Conservation (phyloP, 2,329 filamentous ascomycete genomes). For the Stemphylium beticola region DNA sequence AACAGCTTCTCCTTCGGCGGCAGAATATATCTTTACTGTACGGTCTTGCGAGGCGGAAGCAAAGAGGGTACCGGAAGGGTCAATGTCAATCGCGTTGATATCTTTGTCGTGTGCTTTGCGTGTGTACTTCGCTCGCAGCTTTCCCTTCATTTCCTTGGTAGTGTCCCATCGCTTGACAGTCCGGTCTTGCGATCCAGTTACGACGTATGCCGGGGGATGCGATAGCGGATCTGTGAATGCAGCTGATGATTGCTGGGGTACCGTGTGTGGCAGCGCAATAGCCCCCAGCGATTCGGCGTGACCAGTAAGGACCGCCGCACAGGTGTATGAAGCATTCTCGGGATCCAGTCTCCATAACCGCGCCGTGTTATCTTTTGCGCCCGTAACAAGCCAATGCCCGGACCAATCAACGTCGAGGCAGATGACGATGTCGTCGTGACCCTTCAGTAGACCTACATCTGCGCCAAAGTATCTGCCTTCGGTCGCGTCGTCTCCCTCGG, state of each 20-base stretch:
- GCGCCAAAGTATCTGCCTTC: conserved; percentile 78
- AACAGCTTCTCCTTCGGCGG: conserved; percentile 85
- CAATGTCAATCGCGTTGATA: conserved; percentile 91
- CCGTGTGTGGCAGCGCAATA: conserved; percentile 76
- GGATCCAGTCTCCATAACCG: conserved; percentile 88
- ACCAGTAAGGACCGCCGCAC: conserved; percentile 82
- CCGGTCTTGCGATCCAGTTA: conserved; percentile 94
- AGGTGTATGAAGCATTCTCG: conserved; percentile 74
- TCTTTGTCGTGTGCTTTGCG: conserved; percentile 98
- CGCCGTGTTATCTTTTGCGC: conserved; percentile 95
- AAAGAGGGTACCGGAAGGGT: conserved; percentile 77
- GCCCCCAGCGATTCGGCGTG: conserved; percentile 94
- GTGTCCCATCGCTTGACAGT: conserved; percentile 96
- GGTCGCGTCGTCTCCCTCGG: conserved; percentile 29
- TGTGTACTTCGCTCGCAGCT: conserved; percentile 76
- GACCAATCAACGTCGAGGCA: conserved; percentile 96
- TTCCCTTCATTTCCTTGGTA: conserved; percentile 56
- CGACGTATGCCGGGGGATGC: conserved; percentile 80
- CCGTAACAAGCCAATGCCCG: conserved; percentile 93
- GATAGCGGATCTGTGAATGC: conserved; percentile 76
- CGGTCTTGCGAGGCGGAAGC: conserved; percentile 96
- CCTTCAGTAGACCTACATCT: conserved; percentile 83
- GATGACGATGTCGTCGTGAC: conserved; percentile 95
- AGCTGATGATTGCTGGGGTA: conserved; percentile 71
- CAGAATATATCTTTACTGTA: conserved; percentile 95